Evolutionary conservation across 78 protist species (phyloP).

Genomic region (Reticulomyxa filosa): DNA sequence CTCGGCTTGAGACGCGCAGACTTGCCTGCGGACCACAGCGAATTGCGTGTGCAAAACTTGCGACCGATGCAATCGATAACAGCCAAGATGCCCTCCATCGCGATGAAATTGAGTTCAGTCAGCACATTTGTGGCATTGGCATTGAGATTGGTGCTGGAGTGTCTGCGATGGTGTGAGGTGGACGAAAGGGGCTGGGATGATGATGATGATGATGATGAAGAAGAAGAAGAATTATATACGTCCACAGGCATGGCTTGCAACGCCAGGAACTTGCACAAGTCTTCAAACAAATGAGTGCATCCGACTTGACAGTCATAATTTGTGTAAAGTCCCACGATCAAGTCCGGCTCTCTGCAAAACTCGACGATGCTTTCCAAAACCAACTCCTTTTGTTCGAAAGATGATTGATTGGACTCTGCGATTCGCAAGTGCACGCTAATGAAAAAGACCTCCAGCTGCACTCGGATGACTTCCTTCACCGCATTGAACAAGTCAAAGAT

Average conservation of each 20-base stretch:
- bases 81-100: too few relatives aligned
- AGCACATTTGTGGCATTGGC: too few relatives aligned
- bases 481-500: conserved; percentile 9
- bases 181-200: too few relatives aligned
- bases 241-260: background rate
- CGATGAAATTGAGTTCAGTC: too few relatives aligned
- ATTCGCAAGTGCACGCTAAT: conserved; percentile 3
- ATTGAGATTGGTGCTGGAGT: too few relatives aligned
- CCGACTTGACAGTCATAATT: background rate
- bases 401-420: background rate
- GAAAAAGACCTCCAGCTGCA: conserved; percentile 21
- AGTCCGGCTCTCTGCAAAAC: background rate
- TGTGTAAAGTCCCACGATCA: background rate
- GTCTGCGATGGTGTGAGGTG: too few relatives aligned
- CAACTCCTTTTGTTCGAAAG: background rate
- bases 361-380: background rate
- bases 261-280: background rate
- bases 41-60: too few relatives aligned
- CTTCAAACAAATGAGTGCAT: background rate
- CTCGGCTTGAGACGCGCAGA: too few relatives aligned
- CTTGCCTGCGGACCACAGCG: too few relatives aligned
- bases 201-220: too few relatives aligned
- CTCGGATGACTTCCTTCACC: conserved; percentile 2
- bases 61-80: too few relatives aligned
- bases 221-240: too few relatives aligned